Base-by-base conservation (phyloP, 2,329 filamentous ascomycete genomes). In the Incumbomyces lentus region DNA sequence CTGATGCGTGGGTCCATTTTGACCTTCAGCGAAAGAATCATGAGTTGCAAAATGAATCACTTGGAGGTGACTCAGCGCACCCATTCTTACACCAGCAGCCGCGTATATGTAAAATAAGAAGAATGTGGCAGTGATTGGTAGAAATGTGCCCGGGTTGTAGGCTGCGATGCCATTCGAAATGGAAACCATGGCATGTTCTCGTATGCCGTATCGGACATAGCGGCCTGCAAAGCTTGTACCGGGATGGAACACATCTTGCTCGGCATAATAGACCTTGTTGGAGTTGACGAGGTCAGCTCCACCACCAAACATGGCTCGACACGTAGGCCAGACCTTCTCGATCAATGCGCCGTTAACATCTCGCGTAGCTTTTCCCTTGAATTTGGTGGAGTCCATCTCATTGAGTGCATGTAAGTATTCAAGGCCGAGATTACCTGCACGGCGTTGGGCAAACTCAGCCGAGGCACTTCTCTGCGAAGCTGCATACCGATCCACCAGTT, bases 141-240 rank as follows among this genome's bases (percentile, higher is more conserved):
- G 61, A 48, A 73, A 69, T 2, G 70, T 67, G 16, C 71, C 71
- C 7, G 68, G 66, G 12, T 67, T 66, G 73, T 68, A 81, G 1
- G 78, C 78, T 0, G 78, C 76, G 3, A 82, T 60, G 2, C 78
- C 79, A 57, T 95, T 95, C 74, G 93, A 84, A 70, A 93, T 86
- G 62, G 85, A 85, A 2, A 68, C 69, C 78, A 82, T 81, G 46
- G 76, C 76, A 56, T 80, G 76, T 54, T 80, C 76, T 11, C 77
- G 72, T 41, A 81, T 73, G 40, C 77, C 77, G 58, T 70, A 80
- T 58, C 75, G 76, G 49, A 80, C 65, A 49, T 64, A 65, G 1
- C 76, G 69, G 2, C 76, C 75, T 1, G 64, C 55, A 14, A 16
- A 40, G 14, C 39, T 19, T 2, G 16, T 14, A 6, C 8, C 2